phyloP scores from a whole-genome alignment of 169 alveolate species.

The Ophryocystis elektroscirrha region DNA sequence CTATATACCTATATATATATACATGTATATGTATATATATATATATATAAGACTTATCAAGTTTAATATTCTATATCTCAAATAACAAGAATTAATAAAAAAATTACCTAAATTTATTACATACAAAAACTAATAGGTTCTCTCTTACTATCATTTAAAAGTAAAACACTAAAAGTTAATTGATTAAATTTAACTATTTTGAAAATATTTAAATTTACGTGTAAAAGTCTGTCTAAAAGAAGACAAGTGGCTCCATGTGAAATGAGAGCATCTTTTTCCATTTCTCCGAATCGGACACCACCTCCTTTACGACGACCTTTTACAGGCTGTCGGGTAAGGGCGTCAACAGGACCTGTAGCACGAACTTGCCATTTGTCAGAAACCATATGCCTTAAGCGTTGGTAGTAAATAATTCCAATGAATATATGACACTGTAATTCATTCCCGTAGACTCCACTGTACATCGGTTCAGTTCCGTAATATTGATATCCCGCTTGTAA shows the following conservation, averaged over 20 bases:
- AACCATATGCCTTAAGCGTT: constrained; percentile 99
- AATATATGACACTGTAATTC: constrained; percentile 87
- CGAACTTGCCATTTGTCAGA: constrained; percentile 73
- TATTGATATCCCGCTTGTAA: constrained; percentile 66
- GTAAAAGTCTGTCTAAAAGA: constrained; percentile 82
- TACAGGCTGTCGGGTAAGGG: constrained; percentile 91
- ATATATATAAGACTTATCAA: neutral
- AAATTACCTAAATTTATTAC: no score
- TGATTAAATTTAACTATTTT: no score
- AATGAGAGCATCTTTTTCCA: constrained; percentile 97
- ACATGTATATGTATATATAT: neutral
- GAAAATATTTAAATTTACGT: no score
- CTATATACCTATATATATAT: no score
- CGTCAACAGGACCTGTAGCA: constrained; percentile 92
- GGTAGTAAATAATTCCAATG: constrained; percentile 92
- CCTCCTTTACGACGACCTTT: constrained; percentile 96
- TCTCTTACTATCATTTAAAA: no score
- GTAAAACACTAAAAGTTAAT: no score
- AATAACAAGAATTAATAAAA: no score
- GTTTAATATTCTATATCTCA: no score
- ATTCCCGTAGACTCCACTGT: constrained; percentile 88
- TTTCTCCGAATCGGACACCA: constrained; percentile 98
- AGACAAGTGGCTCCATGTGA: constrained; percentile 93
- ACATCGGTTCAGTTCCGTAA: constrained; percentile 91
- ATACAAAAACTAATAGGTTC: no score